Base-by-base conservation (phyloP, 441 rosid species). In the Erodium moschatum region DNA sequence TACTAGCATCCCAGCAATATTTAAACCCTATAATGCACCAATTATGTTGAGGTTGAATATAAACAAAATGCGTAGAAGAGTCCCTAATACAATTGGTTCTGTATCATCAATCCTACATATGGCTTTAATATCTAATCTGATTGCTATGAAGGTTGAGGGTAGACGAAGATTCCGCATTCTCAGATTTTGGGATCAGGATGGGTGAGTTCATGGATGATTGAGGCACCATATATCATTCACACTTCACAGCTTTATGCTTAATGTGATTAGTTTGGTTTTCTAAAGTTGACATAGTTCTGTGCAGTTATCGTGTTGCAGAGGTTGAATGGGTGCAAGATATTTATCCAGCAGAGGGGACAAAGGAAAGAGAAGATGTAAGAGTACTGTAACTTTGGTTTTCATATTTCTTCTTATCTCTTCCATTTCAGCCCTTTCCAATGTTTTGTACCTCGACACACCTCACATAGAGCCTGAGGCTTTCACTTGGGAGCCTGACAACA, bases 181-280 rank as follows among this genome's bases (percentile, higher is more conserved):
- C 76, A 84, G 74, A 73, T 85, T 89, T 67, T 84, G 96, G 92
- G 89, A 91, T 80, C 97, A 91, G 83, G 97, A 94, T 81, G 99
- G 97, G 99, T 91, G 78, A 83, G 97, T 73, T 67, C 75, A 72
- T 42, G 73, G 66, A 33, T 67, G 24, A 66, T 73, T 72, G 50
- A 24, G 24, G 27, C 68, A 2, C 8, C 33, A 29, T 29, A 21
- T 31, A 50, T 50, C 18, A 50, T n/a, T 50, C 8, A 16, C 19
- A 11, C n/a, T n/a, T 50, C 8, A 16, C 19, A 11, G 44, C 18
- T 64, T 29, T 29, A 27, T 13, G 15, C 46, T 66, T 12, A 6
- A 56, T 65, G 2, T 67, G 44, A 13, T 15, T 20, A 16, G 20
- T 54, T 50, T 56, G 10, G 44, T 68, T 69, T 74, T 50, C 69